Evolutionary conservation across 2,329 filamentous ascomycete species (phyloP), one percentile per base, ranked within the genome.

Genomic region (Mollisia scopiformis): DNA sequence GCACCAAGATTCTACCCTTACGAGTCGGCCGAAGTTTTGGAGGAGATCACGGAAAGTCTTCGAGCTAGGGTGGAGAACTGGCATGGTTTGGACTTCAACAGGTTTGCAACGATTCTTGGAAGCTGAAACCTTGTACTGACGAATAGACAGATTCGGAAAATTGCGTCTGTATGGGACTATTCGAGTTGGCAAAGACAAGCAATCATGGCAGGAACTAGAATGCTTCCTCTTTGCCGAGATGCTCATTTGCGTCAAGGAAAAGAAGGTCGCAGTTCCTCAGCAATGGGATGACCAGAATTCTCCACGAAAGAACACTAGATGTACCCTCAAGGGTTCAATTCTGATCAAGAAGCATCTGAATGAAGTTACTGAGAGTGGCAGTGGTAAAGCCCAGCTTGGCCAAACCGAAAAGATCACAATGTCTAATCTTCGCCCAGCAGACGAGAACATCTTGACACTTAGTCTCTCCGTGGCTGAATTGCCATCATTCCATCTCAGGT

Each of bases 181-280:
- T 59, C 88, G 92, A 56, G 95, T 99, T 23, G 95, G 95, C 69
- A 99, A 99, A 77, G 95, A 99, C 76, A 93, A 93, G 68, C 84
- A 94, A 66, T 93, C 93, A 6, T 99, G 95, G 95, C 95, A 99
- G 79, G 95, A 98, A 75, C 79, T 99, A 58, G 93, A 99, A 75
- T 99, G 95, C 75, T 99, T 92, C 75, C 84, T 99, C 30, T 99
- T 99, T 73, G 92, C 90, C 4, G 95, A 99, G 78, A 99, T 99
- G 95, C 89, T 99, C 70, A 99, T 99, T 66, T 99, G 95, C 73
- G 93, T 99, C 63, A 99, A 98, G 77, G 95, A 98, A 78, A 98
- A 97, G 84, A 97, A 93, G 78, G 68, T 80, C 39, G 70, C 75
- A 50, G 74, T 70, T 63, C 81, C 83, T 39, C 83, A 86, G 55